phyloP scores from a whole-genome alignment of 257 asterid species.

The Przewalskia tangutica region DNA sequence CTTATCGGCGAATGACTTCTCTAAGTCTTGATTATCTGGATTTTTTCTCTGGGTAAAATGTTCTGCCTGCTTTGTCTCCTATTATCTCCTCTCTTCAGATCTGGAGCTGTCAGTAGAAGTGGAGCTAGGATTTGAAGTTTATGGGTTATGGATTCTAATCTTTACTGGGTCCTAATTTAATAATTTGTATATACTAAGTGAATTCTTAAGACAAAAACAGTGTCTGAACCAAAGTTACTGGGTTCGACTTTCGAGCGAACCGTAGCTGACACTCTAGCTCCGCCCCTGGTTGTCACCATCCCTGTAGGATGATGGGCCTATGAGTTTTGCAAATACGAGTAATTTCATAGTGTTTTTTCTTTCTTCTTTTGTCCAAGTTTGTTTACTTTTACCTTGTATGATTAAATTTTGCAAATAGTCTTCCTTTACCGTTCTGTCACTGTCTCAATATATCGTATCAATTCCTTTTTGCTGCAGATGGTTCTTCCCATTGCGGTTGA shows the following conservation, averaged over 20 bases:
- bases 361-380: background rate
- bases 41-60: background rate
- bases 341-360: background rate
- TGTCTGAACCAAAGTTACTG: too few species aligned
- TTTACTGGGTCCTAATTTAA: too few species aligned
- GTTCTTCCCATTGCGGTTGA: conserved; percentile 96
- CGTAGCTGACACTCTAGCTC: too few species aligned
- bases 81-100: background rate
- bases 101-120: background rate
- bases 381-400: background rate
- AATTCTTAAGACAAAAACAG: too few species aligned
- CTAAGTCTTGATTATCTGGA: background rate
- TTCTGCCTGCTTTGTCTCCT: background rate
- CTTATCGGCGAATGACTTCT: background rate
- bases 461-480: conserved; percentile 44
- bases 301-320: background rate
- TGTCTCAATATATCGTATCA: background rate
- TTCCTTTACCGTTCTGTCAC: background rate
- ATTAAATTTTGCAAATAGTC: background rate
- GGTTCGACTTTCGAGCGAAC: too few species aligned
- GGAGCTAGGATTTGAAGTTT: too few species aligned
- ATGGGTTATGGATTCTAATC: too few species aligned
- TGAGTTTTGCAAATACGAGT: background rate
- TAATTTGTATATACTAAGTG: too few species aligned
- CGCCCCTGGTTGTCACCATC: background rate